phyloP scores from a whole-genome alignment of 2,329 filamentous ascomycete genomes.

The Trichophyton equinum region DNA sequence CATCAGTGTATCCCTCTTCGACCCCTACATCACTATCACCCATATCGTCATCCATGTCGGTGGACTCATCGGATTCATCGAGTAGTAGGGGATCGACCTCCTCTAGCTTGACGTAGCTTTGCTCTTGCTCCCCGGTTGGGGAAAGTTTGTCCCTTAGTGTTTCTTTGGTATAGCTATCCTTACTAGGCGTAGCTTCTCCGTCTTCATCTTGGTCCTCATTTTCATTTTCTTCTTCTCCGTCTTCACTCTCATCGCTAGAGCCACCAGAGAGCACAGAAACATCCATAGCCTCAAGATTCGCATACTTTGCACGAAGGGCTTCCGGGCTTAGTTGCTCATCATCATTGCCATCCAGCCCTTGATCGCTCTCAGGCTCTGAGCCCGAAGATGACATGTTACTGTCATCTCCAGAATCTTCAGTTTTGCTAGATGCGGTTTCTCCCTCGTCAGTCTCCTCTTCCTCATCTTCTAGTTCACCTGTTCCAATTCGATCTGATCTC shows the following conservation, averaged over 20 bases:
- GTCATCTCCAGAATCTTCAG: slow-evolving; percentile 49
- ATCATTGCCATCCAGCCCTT: slow-evolving; percentile 27
- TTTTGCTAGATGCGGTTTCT: slow-evolving; percentile 28
- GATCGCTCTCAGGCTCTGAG: slow-evolving; percentile 34
- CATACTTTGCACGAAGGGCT: slow-evolving; percentile 37
- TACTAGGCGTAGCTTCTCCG: background rate
- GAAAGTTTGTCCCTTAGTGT: background rate
- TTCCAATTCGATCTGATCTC: slow-evolving; percentile 31
- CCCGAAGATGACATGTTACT: slow-evolving; percentile 38
- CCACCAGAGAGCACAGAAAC: slow-evolving; percentile 4
- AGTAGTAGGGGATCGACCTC: slow-evolving; percentile 35
- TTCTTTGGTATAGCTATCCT: background rate
- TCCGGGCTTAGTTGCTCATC: slow-evolving; percentile 37
- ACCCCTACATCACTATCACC: slow-evolving; percentile 34
- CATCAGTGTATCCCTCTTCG: slow-evolving; percentile 29
- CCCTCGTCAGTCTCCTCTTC: slow-evolving; percentile 48
- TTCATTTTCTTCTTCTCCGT: background rate
- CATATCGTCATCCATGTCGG: slow-evolving; percentile 39
- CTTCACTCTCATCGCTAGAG: background rate
- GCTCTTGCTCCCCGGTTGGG: background rate
- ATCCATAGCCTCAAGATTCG: slow-evolving; percentile 24
- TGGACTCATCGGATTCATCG: slow-evolving; percentile 36
- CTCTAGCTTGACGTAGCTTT: slow-evolving; percentile 21
- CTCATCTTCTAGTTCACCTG: slow-evolving; percentile 51
- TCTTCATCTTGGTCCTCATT: background rate